Base-by-base conservation (phyloP, 768 basidiomycete species). In the Steccherinum ochraceum region DNA sequence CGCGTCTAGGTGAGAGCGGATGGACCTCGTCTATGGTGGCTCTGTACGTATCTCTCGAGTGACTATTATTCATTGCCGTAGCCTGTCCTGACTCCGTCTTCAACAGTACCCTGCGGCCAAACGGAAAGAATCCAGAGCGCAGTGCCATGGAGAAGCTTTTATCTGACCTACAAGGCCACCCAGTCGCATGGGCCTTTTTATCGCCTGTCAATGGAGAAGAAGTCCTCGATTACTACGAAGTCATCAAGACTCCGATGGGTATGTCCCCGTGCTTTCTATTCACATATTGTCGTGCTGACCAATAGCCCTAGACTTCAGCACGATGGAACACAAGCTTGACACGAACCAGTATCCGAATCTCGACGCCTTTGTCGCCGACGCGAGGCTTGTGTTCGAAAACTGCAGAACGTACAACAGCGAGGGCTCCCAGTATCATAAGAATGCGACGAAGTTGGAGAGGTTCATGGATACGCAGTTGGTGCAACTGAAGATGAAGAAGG, bases 211-310 rank as follows among this genome's bases (percentile, higher is more conserved):
- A 85, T 56, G 71, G 66, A 2, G 79, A 80, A 4, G 86, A 92
- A 53, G 94, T 94, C 4, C 66, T 76, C 4, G 94, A 97, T 63
- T 99, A 99, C 60, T 88, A 91, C 66, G 85, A 91, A 19, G 80
- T 93, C 45, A 84, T 98, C 63, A 84, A 83, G 58, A 71, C 83
- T 51, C 96, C 96, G 2, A 98, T 98, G 94, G 93, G 93, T 93
- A 57, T 52, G 82, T 74, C 23, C 3, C 24, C 41, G 27, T 49
- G 11, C 41, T 52, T 16, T 5, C 24, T 51, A 24, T 20, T 24
- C 18, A 35, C 19, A 13, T 19, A 26, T 23, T n/a, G n/a, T n/a
- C n/a, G n/a, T 26, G 18, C 27, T 39, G 5, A 52, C 16, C 24
- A 21, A 24, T 30, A 11, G 13, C 35, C 21, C 13, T 60, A 96